Percentiles rank a stretch among this genome's conserved stretches.
Conservation (phyloP, 352 stramenopile species). For the Pythium biforme region DNA sequence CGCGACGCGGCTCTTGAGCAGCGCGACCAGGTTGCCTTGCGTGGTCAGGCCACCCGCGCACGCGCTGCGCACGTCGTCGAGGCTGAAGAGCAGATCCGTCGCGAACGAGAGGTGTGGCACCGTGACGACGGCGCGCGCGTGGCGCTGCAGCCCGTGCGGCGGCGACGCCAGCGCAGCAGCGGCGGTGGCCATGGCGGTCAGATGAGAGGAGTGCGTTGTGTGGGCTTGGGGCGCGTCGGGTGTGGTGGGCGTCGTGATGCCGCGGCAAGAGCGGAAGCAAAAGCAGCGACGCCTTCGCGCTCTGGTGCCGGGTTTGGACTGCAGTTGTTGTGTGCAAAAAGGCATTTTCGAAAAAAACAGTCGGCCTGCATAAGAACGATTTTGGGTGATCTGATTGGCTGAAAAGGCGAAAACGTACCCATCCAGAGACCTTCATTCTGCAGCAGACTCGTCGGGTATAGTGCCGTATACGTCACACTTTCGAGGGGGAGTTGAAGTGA, state of each 20-base stretch:
- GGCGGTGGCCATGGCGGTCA: conserved; percentile 6
- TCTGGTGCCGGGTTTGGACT: background rate
- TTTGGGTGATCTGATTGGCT: conserved; percentile 20
- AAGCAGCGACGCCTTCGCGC: background rate
- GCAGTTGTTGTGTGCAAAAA: background rate
- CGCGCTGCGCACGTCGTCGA: conserved; percentile 58
- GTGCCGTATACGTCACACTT: conserved; percentile 5
- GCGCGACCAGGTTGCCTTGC: conserved; percentile 52
- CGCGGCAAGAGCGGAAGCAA: too few species aligned
- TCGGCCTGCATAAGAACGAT: conserved; percentile 24
- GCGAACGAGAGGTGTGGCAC: conserved; percentile 56
- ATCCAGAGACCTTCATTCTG: conserved; percentile 1
- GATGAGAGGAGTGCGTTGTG: too few species aligned
- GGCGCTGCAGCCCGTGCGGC: conserved; percentile 6
- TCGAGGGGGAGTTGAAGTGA: background rate
- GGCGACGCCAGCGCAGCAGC: background rate
- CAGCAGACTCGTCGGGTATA: too few species aligned
- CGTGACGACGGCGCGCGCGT: conserved; percentile 19
- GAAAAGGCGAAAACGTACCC: conserved; percentile 6
- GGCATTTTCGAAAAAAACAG: background rate
- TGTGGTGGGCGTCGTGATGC: too few species aligned
- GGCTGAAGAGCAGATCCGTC: conserved; percentile 76
- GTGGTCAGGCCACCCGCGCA: conserved; percentile 48
- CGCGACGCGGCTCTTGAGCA: conserved; percentile 70
- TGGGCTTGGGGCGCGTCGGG: too few species aligned